These are phyloP conservation scores for Rhodotorula sp. DNA, from an alignment of 1,284 basidiomycete genomes.

Conservation along the genomic window DNA sequence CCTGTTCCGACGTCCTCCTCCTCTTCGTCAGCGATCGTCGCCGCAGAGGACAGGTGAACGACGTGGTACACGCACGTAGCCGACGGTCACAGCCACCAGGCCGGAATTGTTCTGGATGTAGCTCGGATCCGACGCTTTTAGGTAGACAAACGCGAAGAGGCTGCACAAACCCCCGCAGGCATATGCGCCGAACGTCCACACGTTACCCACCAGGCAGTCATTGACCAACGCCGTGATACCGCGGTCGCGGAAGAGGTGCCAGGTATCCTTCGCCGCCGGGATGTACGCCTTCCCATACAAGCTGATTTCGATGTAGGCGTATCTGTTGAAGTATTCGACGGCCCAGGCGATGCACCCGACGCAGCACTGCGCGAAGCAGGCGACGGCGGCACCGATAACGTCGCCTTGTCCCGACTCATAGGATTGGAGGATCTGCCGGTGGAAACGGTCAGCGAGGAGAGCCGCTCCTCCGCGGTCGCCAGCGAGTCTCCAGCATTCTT, in stretches of 20 bases:
- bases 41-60: no score
- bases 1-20: conserved; percentile 33
- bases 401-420: conserved; percentile 71
- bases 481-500: no score
- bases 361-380: conserved; percentile 77
- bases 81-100: conserved; percentile 31
- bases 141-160: conserved; percentile 78
- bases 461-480: no score
- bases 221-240: conserved; percentile 82
- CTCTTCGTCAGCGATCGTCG: not conserved
- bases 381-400: conserved; percentile 68
- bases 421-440: conserved; percentile 55
- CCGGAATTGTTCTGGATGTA: conserved; percentile 27
- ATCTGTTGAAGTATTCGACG: conserved; percentile 58
- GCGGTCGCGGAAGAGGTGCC: conserved; percentile 77
- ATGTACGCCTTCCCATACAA: conserved; percentile 81
- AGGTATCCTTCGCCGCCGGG: conserved; percentile 81
- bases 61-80: conserved; percentile 33
- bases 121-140: conserved; percentile 17
- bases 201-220: conserved; percentile 60
- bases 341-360: conserved; percentile 67
- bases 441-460: no score
- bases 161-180: conserved; percentile 68
- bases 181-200: conserved; percentile 66
- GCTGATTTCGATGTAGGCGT: conserved; percentile 63